Base-by-base conservation (phyloP, 108 stramenopile species). In the Mayamaea pseudoterrestris region DNA sequence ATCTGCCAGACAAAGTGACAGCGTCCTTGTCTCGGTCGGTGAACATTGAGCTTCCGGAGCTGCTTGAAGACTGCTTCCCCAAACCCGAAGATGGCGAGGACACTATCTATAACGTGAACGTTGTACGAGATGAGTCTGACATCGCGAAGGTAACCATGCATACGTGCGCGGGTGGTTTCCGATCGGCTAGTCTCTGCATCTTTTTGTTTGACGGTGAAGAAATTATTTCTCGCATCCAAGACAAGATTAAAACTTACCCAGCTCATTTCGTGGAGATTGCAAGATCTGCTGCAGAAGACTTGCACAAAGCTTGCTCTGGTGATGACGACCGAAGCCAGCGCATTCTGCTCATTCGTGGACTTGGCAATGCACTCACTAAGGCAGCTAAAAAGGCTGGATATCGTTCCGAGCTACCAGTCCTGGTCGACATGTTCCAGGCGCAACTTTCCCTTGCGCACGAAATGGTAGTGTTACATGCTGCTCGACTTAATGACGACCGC, bases 381-480 rank as follows among this genome's bases (percentile, higher is more conserved):
- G 17, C 24, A 14, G 65, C 65, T 9, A 53, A 47, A 36, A 28
- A 47, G 24, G 23, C 57, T 2, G 52, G 53, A 6, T 54, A 59
- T 34, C 50, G 37, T n/a, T n/a, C 30, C 2, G 65, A 58, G 34
- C 45, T 35, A 12, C 39, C 17, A 47, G 32, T 30, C 22, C 1
- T 66, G 4, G 23, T 32, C 27, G 65, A 66, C 35, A 17, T 66
- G 17, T 26, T 59, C 14, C 12, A 55, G 35, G 65, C 65, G 2
- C 31, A 45, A 18, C 27, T 66, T 3, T 46, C 55, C 52, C 17
- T 66, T 16, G 22, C 21, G 20, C 58, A 60, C 27, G 46, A 58
- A 18, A 40, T 59, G 23, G 51, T 53, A 7, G 57, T 66, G 5
- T 6, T 66, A 16, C 58, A 66, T 30, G 65, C 65, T 25, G 11